These are phyloP conservation scores for Piromyces sp. DNA, from an alignment of 192 early-diverging fungal genomes.

Conservation along the genomic window DNA sequence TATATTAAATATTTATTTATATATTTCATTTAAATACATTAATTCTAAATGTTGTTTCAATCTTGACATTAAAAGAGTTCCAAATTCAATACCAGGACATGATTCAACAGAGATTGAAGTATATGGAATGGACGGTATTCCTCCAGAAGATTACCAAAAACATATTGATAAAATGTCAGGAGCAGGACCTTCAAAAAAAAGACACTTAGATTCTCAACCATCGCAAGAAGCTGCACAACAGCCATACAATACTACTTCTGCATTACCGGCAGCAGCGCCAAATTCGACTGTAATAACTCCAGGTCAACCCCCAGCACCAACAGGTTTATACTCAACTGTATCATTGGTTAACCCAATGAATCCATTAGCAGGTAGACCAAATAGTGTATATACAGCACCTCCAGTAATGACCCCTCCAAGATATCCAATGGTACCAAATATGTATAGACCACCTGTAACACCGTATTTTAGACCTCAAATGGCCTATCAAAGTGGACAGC, in stretches of 20 bases:
- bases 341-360: neutral
- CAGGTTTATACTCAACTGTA: neutral
- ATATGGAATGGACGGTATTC: slow-evolving; percentile 87
- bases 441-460: neutral
- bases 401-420: neutral
- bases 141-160: slow-evolving; percentile 52
- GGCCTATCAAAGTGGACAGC: neutral
- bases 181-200: neutral
- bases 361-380: slow-evolving; percentile 1
- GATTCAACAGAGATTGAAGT: slow-evolving; percentile 80
- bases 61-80: slow-evolving; percentile 38
- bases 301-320: neutral
- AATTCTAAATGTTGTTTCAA: too few species aligned
- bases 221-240: neutral
- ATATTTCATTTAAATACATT: too few species aligned
- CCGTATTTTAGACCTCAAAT: neutral
- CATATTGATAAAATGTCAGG: slow-evolving; percentile 28
- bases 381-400: neutral
- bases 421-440: neutral
- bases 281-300: neutral
- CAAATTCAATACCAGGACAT: slow-evolving; percentile 67
- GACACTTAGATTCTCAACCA: neutral
- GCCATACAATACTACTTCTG: neutral
- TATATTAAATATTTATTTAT: too few species aligned
- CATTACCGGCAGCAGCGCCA: neutral